These are phyloP conservation scores for Hamiltosporidium tvaerminnensis DNA, from an alignment of 371 early-diverging fungal genomes.

Conservation along the genomic window DNA sequence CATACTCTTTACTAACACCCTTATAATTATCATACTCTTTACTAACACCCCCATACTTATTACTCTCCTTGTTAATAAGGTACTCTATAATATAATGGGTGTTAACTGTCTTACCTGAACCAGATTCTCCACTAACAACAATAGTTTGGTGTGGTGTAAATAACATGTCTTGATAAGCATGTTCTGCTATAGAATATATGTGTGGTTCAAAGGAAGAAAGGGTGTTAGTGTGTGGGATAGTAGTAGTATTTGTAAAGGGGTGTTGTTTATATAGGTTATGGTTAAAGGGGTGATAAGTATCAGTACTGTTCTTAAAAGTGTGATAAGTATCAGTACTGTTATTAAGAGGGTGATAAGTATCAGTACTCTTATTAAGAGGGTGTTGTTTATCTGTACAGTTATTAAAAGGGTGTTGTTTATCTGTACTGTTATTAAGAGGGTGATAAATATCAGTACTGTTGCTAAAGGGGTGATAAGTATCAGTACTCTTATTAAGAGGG, in stretches of 20 bases:
- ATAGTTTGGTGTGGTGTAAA: constrained; percentile 84
- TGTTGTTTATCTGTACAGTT: background rate
- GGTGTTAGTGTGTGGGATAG: no score
- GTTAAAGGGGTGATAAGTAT: no score
- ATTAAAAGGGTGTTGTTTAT: background rate
- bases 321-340: no score
- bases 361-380: background rate
- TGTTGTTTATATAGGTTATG: no score
- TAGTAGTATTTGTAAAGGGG: no score
- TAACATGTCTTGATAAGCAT: constrained; percentile 79
- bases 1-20: no score
- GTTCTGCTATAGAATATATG: constrained; percentile 80
- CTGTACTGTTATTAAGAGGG: background rate
- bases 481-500: background rate
- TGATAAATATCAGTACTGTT: background rate
- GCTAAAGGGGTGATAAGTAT: background rate
- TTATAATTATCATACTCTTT: background rate
- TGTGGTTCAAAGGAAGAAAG: no score
- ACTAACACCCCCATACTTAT: constrained; percentile 32
- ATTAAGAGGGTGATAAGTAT: constrained; percentile 49
- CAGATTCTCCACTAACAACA: constrained; percentile 95
- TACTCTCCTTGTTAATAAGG: constrained; percentile 67
- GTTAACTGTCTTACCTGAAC: constrained; percentile 98
- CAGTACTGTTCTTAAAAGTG: no score
- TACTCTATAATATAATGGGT: constrained; percentile 97